Conservation (phyloP, 148 eudicot species). For the Euryodendron excelsum region DNA sequence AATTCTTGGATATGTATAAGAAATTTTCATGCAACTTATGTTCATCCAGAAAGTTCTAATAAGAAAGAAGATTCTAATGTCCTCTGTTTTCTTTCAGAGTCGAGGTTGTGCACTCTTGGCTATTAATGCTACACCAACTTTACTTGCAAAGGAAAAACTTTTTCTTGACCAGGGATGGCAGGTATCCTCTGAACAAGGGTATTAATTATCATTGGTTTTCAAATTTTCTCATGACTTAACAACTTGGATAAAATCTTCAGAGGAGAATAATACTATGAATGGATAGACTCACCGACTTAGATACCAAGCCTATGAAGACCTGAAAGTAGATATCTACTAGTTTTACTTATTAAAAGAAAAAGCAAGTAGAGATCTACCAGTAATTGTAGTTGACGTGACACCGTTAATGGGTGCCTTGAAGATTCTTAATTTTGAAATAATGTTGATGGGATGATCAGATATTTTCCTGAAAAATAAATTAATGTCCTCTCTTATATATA, state of each 20-base stretch:
- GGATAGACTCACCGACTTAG: neutral
- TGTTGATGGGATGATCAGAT: neutral
- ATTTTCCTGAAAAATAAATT: too few species aligned
- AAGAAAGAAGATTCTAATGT: slow-evolving; percentile 10
- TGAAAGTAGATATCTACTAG: too few species aligned
- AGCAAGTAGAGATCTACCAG: neutral
- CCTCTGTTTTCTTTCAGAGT: slow-evolving; percentile 46
- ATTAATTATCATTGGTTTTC: neutral
- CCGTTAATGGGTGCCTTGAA: neutral
- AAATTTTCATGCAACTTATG: neutral
- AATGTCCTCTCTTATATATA: too few species aligned
- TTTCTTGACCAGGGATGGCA: slow-evolving; percentile 98
- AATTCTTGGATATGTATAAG: neutral
- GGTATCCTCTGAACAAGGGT: slow-evolving; percentile 43
- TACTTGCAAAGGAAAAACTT: slow-evolving; percentile 82
- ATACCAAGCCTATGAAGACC: neutral
- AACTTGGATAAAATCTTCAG: neutral
- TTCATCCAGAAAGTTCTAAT: neutral
- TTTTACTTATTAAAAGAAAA: too few species aligned
- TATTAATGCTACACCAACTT: slow-evolving; percentile 87
- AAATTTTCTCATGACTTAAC: neutral
- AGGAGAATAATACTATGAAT: neutral
- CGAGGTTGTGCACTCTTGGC: slow-evolving; percentile 96
- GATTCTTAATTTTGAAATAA: neutral
- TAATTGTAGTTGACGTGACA: neutral